These are phyloP conservation scores for Geranium incanum DNA, from an alignment of 441 rosid genomes.

Conservation along the genomic window DNA sequence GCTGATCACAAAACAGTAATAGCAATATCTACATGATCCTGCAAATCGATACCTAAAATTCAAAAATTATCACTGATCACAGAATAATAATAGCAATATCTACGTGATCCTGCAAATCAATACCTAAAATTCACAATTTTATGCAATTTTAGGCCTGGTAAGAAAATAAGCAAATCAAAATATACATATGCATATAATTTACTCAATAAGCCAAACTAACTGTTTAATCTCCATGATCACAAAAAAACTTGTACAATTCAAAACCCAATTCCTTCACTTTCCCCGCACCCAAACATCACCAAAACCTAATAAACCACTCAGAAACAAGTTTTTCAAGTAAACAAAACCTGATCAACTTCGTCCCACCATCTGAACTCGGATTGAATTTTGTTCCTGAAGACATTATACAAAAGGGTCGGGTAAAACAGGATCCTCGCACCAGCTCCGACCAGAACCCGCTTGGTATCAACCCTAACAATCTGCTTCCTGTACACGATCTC, in stretches of 20 bases:
- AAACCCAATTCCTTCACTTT: slow-evolving; percentile 3
- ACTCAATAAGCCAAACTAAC: not conserved
- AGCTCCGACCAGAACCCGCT: slow-evolving; percentile 58
- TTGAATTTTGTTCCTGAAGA: slow-evolving; percentile 59
- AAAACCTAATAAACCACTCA: not conserved
- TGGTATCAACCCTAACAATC: slow-evolving; percentile 38
- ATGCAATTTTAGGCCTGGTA: not conserved
- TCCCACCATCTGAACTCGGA: slow-evolving; percentile 81
- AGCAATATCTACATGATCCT: not conserved
- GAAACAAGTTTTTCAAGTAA: not conserved
- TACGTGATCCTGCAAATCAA: too few relatives aligned
- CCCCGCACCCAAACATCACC: slow-evolving; percentile 2
- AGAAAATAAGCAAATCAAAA: not conserved
- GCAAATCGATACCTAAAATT: not conserved
- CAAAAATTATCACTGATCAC: too few relatives aligned
- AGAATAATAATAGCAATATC: too few relatives aligned
- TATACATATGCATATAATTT: not conserved
- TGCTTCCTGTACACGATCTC: slow-evolving; percentile 21
- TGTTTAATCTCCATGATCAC: not conserved
- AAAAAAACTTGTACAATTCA: not conserved
- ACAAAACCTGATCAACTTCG: slow-evolving; percentile 55
- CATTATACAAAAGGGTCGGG: slow-evolving; percentile 65
- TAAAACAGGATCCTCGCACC: slow-evolving; percentile 75
- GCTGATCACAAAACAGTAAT: not conserved
- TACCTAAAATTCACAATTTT: not conserved